A percentile compares a stretch with the other conserved stretches of the same genome.
Conservation (phyloP, 148 eudicot species). For the Oxyria digyna region DNA sequence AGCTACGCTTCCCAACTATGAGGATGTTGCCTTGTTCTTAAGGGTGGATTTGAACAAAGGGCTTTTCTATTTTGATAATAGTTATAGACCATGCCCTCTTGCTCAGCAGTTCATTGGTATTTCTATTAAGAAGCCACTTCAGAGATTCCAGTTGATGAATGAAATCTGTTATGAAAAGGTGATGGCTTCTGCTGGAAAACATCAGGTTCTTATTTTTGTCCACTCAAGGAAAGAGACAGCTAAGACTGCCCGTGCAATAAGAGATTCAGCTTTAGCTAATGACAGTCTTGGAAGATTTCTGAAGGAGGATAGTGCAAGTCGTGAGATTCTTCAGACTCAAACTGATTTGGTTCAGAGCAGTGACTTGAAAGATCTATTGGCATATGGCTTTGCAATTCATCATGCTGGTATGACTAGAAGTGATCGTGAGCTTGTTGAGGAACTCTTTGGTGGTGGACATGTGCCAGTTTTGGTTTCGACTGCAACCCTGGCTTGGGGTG, state of each 20-base stretch:
- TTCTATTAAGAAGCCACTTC: constrained; percentile 57
- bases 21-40: constrained; percentile 54
- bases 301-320: constrained; percentile 69
- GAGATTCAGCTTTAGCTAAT: too few species aligned
- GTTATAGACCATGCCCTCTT: constrained; percentile 70
- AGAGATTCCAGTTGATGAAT: too few species aligned
- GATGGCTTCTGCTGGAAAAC: constrained; percentile 51
- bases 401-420: too few species aligned
- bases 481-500: too few species aligned
- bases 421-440: too few species aligned
- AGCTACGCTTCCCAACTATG: constrained; percentile 69
- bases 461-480: too few species aligned
- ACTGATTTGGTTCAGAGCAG: too few species aligned
- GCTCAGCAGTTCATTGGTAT: constrained; percentile 73
- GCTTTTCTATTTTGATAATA: constrained; percentile 58
- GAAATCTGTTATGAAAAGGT: constrained; percentile 76
- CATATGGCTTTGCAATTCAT: too few species aligned
- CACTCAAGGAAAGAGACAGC: too few species aligned
- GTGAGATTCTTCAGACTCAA: constrained; percentile 58
- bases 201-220: constrained; percentile 65
- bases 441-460: too few species aligned
- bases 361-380: too few species aligned
- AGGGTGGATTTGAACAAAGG: constrained; percentile 51
- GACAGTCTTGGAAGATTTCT: constrained; percentile 55
- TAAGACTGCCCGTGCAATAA: too few species aligned